Conservation (phyloP, 345 rosid genomes). For the Populus euphratica region DNA sequence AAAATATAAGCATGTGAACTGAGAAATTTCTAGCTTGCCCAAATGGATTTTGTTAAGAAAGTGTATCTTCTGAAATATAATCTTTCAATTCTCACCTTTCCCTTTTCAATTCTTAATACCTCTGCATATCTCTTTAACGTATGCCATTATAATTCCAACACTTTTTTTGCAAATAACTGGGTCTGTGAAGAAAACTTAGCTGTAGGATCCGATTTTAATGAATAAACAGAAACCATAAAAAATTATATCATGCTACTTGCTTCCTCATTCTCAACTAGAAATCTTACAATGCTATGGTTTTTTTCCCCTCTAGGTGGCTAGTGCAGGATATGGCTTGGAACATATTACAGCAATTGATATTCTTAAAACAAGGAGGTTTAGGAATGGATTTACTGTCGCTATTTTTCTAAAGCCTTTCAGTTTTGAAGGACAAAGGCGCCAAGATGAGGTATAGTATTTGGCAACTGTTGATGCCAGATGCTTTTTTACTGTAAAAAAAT, state of each 20-base stretch:
- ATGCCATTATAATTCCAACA: not conserved
- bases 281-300: not conserved
- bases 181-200: not conserved
- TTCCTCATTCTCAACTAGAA: not conserved
- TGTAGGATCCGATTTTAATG: no score
- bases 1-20: no score
- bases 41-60: no score
- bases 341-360: constrained; percentile 55
- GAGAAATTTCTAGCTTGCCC: no score
- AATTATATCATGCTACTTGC: no score
- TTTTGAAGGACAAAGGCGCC: constrained; percentile 87
- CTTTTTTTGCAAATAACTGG: not conserved
- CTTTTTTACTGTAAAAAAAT: not conserved
- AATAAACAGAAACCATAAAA: no score
- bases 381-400: constrained; percentile 58
- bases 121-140: no score
- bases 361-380: constrained; percentile 48
- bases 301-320: constrained; percentile 44
- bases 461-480: not conserved
- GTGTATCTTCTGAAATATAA: no score
- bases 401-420: constrained; percentile 80
- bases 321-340: constrained; percentile 78
- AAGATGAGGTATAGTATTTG: constrained; percentile 57
- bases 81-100: no score
- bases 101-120: no score